Evolutionary conservation across 163 green algal genomes (phyloP), one percentile per base, ranked within the genome.

Genomic region (Coccomyxa subellipsoidea): DNA sequence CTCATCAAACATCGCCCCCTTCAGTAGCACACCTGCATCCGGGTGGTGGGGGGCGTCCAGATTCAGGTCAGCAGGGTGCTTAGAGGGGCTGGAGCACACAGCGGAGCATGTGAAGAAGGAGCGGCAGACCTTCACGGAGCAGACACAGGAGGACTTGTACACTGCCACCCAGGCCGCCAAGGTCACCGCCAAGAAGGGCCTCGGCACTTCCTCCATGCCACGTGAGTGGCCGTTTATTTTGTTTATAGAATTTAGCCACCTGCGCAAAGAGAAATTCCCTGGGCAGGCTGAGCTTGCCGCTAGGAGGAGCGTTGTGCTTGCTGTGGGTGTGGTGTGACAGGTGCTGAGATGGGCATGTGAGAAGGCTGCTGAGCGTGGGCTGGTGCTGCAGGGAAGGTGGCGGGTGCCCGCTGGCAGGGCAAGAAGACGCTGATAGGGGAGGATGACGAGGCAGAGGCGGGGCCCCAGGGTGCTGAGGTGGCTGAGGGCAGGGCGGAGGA

Each of bases 71-170:
- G 47, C 18, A 73, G 4, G 82, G 47, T 3, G 90, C 91, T n/a
- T 97, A 93, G 93, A 96, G 93, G 93, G 93, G 93, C n/a, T 77
- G 88, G 85, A 54, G 90, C 85, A 69, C 88, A 88, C 71, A 96
- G 95, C 79, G 78, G 83, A 91, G 54, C 35, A 78, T 25, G 83
- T 86, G 39, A 76, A 81, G 37, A 69, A 77, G 39, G 69, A 90
- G 83, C 83, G 89, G 40, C 75, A 86, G 73, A 84, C 76, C 27
- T 94, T 96, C 80, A 87, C 91, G 47, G 92, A 94, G 81, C 91
- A 92, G 47, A 85, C 92, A 66, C 92, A 95, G 76, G 84, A 81
- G 59, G 72, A 72, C 32, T 83, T 91, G 38, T 90, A 86, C 79
- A 88, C 77, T 32, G n/a, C 81, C 34, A 88, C 85, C 15, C 93